Base-by-base conservation (phyloP, 768 basidiomycete species). In the Naematelia aurantialba region DNA sequence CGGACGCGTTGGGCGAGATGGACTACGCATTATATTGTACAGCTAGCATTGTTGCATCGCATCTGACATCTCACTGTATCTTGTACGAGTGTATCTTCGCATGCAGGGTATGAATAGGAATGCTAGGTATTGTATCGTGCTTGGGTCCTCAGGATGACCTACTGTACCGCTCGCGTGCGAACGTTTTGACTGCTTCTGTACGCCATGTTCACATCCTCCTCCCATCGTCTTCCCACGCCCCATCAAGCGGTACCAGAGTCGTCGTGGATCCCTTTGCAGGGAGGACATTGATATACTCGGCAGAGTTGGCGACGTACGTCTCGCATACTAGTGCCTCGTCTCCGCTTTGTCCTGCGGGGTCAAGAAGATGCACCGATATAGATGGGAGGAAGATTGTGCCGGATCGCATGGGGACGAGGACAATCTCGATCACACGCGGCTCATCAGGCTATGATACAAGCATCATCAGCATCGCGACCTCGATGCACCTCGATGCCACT, bases 231-330 rank as follows among this genome's bases (percentile, higher is more conserved):
- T 39, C 34, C 34, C 34, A 39, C 17, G 8, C 8, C 17, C 17
- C 34, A 8, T 39, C 34, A 26, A 69, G 31, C 8, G 72, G 72
- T 11, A 76, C 55, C 47, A 76, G 44, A 11, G 62, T 61, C 13
- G 89, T 92, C 66, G 83, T 89, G 62, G 88, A 81, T 3, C 87
- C 87, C 3, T 87, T 87, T 56, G 89, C 82, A 0, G 93, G 93
- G 21, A 92, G 81, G 4, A 98, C 85, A 49, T 89, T 77, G 8
- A 93, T 81, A 59, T 82, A 85, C 67, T 91, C 84, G 11, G 89
- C 93, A 0, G 91, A 89, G 66, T 93, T 88, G 44, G 84, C 80
- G 64, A 96, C 89, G 70, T 90, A 86, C 0, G 88, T 86, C 74
- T 96, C 91, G 58, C 73, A 76, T 5, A 76, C 44, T 45, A 70